Base-by-base conservation (phyloP, 495 filamentous ascomycete genomes). In the Entonaema liquescens region DNA sequence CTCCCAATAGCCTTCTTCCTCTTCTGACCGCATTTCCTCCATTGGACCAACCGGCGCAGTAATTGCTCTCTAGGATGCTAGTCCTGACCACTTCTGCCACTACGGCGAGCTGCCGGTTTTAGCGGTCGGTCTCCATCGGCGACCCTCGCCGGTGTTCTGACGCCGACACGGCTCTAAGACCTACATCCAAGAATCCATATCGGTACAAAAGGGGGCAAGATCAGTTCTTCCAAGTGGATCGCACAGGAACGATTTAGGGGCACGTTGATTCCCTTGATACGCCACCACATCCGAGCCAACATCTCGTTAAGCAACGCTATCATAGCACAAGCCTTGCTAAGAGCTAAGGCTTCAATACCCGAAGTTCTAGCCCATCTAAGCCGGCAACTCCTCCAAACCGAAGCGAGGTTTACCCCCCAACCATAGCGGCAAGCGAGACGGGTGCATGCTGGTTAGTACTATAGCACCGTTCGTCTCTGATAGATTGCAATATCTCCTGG, bases 101-200 rank as follows among this genome's bases (percentile, higher is more conserved):
- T 49, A 69, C 70, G 70, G 70, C 70, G 70, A 73, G 70, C 70
- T 73, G 70, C 70, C 70, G 70, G 70, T 68, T 72, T 61, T 68
- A 72, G 70, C 60, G 70, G 70, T 72, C 65, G 65, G 70, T 68
- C 70, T 65, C 70, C 62, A 57, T 68, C 70, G 70, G 70, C 54
- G 70, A 68, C 59, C 56, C 50, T 68, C 70, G 56, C 70, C 70
- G 65, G 65, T 33, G 57, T 21, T 21, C 53, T 62, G 29, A 73
- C 50, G 70, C 65, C 70, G 70, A 68, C 35, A 65, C 70, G 65
- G 70, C 70, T 54, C 57, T 65, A 52, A 64, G 69, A 71, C 62
- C 63, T 60, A 59, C 59, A 52, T 44, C 44, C 52, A 19, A 54
- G 26, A 40, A 38, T 49, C 54, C 60, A 67, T 59, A 62, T 59